Evolutionary conservation across 129 eudicot genomes (phyloP).

Genomic region (Cynara cardunculus): DNA sequence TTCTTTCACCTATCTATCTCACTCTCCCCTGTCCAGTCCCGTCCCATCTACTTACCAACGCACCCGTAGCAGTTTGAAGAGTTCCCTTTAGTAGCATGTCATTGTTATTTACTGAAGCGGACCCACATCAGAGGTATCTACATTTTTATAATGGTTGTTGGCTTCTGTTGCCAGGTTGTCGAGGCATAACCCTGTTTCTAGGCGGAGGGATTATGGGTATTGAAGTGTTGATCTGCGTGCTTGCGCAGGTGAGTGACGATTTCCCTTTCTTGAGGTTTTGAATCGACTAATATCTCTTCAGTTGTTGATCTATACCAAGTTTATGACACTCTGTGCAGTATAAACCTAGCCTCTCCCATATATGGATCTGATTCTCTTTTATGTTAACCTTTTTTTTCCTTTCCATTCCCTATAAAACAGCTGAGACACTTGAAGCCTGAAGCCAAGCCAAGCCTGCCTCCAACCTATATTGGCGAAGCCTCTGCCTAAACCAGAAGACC

Average conservation of each 20-base stretch:
- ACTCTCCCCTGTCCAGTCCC: no score
- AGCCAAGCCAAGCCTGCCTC: constrained; percentile 52
- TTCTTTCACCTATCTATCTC: no score
- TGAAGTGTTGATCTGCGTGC: constrained; percentile 24
- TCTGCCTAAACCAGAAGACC: constrained; percentile 93
- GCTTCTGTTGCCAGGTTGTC: constrained; percentile 57
- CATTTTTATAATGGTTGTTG: constrained; percentile 11
- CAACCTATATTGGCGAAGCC: constrained; percentile 66
- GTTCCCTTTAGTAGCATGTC: not conserved
- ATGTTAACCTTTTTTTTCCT: constrained; percentile 68
- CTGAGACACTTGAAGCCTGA: constrained; percentile 83
- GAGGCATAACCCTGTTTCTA: constrained; percentile 59
- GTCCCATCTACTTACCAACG: no score
- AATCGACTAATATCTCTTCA: not conserved
- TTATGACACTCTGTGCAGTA: constrained; percentile 31
- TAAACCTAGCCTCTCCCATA: constrained; percentile 41
- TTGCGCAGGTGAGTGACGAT: constrained; percentile 50
- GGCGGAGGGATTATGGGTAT: constrained; percentile 76
- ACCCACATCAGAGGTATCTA: constrained; percentile 4
- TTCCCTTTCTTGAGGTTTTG: constrained; percentile 10
- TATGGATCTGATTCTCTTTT: constrained; percentile 48
- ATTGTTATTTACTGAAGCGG: not conserved
- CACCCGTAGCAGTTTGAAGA: no score
- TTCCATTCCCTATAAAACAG: constrained; percentile 78
- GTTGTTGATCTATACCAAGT: constrained; percentile 10